Evolutionary conservation across 768 basidiomycete species (phyloP).

Genomic region (Neoboletus brunneissimus): DNA sequence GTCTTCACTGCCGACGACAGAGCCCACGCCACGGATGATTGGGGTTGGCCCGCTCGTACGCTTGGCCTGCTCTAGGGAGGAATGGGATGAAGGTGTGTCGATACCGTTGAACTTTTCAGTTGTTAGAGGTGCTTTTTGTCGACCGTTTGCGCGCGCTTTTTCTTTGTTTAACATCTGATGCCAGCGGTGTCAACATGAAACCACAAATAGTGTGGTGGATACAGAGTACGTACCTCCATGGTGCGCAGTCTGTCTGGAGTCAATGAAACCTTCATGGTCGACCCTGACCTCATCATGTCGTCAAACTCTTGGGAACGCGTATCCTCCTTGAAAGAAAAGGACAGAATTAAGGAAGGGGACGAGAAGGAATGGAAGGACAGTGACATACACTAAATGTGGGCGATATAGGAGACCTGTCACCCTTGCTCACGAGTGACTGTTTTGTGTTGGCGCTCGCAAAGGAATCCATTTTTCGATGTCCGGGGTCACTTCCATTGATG

Average conservation of each 20-base stretch:
- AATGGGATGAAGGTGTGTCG: conserved; percentile 12
- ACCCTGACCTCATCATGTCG: conserved; percentile 82
- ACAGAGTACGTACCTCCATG: conserved; percentile 73
- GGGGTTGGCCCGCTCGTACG: conserved; percentile 38
- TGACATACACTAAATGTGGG: conserved; percentile 34
- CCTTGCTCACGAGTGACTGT: conserved; percentile 32
- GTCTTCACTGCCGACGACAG: conserved; percentile 65
- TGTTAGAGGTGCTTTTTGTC: conserved; percentile 22
- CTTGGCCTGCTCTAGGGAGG: conserved; percentile 25
- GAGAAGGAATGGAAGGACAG: conserved; percentile 3
- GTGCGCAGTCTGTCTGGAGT: conserved; percentile 91
- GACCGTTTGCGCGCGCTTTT: conserved; percentile 43
- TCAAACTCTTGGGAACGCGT: conserved; percentile 80
- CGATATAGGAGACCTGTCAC: conserved; percentile 36
- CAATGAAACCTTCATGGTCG: conserved; percentile 93
- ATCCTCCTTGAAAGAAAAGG: conserved; percentile 43
- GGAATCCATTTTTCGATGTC: conserved; percentile 57
- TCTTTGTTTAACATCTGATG: conserved; percentile 71
- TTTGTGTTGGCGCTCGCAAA: conserved; percentile 49
- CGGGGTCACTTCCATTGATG: conserved; percentile 40
- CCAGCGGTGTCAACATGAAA: conserved; percentile 6
- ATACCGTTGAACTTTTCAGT: conserved; percentile 25
- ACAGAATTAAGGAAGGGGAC: background rate
- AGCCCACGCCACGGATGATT: conserved; percentile 55
- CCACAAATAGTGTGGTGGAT: conserved; percentile 15